A percentile compares a stretch with the other conserved stretches of the same genome.
Evolutionary conservation across 805 yeast genomes (phyloP).

Genomic region (Starmerella stigmatis): DNA sequence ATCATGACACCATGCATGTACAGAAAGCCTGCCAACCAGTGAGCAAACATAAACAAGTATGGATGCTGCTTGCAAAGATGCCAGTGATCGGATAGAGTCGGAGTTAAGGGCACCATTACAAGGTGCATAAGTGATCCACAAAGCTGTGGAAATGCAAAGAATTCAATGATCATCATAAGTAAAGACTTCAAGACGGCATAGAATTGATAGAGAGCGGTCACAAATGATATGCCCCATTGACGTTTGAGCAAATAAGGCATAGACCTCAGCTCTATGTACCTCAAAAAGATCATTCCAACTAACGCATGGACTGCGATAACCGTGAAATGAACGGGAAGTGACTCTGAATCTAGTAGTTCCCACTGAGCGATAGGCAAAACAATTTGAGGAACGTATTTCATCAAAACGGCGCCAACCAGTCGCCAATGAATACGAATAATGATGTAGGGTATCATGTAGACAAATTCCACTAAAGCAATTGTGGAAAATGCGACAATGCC

Average conservation of each 20-base stretch:
- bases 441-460: slow-evolving; percentile 1
- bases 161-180: slow-evolving; percentile 62
- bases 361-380: not conserved
- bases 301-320: not conserved
- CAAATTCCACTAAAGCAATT: not conserved
- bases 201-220: slow-evolving; percentile 19
- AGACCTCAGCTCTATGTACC: slow-evolving; percentile 7
- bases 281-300: not conserved
- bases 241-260: slow-evolving; percentile 14
- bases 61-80: slow-evolving; percentile 1
- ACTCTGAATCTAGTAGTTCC: not conserved
- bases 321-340: not conserved
- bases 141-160: slow-evolving; percentile 72
- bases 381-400: too few relatives aligned
- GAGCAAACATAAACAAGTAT: slow-evolving; percentile 24
- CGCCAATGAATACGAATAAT: slow-evolving; percentile 1
- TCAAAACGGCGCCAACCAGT: not conserved
- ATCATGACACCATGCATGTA: slow-evolving; percentile 84
- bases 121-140: slow-evolving; percentile 74
- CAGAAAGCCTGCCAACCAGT: slow-evolving; percentile 67
- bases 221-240: slow-evolving; percentile 9
- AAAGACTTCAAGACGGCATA: slow-evolving; percentile 62
- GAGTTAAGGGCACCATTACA: slow-evolving; percentile 48
- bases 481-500: slow-evolving; percentile 2
- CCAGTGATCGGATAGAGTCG: slow-evolving; percentile 7